Base-by-base conservation (phyloP, 75 land plant genomes). In the Sequoia sempervirens region DNA sequence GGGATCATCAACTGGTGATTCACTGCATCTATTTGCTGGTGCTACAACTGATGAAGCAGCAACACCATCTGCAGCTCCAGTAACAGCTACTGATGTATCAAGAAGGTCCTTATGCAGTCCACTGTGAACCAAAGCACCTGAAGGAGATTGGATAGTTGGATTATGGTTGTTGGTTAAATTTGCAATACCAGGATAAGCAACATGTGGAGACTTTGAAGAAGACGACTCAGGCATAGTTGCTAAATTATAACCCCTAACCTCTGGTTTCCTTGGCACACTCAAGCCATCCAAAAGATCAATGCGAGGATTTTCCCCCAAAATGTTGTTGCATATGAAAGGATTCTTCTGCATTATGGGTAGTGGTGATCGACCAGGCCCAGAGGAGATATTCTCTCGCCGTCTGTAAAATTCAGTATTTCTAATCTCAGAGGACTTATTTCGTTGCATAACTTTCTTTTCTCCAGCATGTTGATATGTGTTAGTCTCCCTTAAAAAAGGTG, bases 401-500 rank as follows among this genome's bases (percentile, higher is more conserved):
- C 85, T 87, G 70, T 87, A 88, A 84, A 64, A 43, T 32, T 76
- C 91, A 83, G 78, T 82, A 47, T 72, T 86, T 82, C 83, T 90
- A 68, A 76, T 87, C 37, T 83, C 88, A 46, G 53, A 11, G 15
- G 73, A 37, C 64, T 87, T 89, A 46, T 83, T 89, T 23, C 61
- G 85, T 52, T 75, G 11, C 36, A 64, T 73, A 56, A 18, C 26
- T 50, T 87, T 92, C 17, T 88, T 85, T 64, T 86, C 74, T 78
- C 87, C 90, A 86, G 28, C 72, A 30, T 81, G 79, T 38, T 85
- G 92, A 64, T 91, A 90, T 56, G 94, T 93, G 68, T 96, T 92
- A 75, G 90, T 88, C 50, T 94, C 98, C 78, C 89, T 88, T 84
- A 96, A 91, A 38, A 94, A 89, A 56, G 89, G 85, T 81, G 84